A percentile compares a stretch with the other conserved stretches of the same genome.
These are phyloP conservation scores for Ilex aquifolium DNA, from an alignment of 257 asterid genomes.

Conservation along the genomic window DNA sequence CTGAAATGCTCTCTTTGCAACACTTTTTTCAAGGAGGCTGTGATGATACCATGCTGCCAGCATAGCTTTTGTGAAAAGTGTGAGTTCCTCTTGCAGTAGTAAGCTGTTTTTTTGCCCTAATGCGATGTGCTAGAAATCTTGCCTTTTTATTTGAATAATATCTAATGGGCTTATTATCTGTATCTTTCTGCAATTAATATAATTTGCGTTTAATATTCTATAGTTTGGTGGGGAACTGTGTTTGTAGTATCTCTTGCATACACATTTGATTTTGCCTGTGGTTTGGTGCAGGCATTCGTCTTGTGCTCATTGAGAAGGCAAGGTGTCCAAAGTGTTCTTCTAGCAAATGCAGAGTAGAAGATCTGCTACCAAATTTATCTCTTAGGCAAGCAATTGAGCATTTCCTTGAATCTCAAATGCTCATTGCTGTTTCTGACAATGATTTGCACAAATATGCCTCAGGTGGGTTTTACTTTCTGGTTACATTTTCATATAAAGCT, in stretches of 20 bases:
- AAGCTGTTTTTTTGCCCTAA: neutral
- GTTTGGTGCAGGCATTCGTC: conserved; percentile 53
- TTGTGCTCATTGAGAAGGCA: conserved; percentile 52
- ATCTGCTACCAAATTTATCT: conserved; percentile 82
- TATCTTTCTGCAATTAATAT: too few relatives aligned
- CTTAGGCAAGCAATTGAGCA: conserved; percentile 66
- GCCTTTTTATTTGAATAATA: too few relatives aligned
- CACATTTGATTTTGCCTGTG: neutral
- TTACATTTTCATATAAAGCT: neutral
- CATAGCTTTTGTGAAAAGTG: conserved; percentile 89
- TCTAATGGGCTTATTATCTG: too few relatives aligned
- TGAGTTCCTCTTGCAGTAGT: conserved; percentile 38
- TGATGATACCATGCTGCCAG: conserved; percentile 97
- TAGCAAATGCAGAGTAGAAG: conserved; percentile 46
- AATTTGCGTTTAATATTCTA: too few relatives aligned
- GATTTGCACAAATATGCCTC: conserved; percentile 59
- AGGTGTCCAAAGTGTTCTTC: conserved; percentile 88
- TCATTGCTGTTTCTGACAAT: conserved; percentile 36
- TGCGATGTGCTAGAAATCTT: neutral
- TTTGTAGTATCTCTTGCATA: neutral
- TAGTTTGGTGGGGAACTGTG: neutral
- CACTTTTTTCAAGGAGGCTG: conserved; percentile 74
- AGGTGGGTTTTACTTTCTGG: conserved; percentile 32
- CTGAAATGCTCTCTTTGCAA: conserved; percentile 72
- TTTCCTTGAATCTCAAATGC: conserved; percentile 61